Evolutionary conservation across 345 rosid species (phyloP), one percentile per base, ranked within the genome.

Genomic region (Linum lewisii): DNA sequence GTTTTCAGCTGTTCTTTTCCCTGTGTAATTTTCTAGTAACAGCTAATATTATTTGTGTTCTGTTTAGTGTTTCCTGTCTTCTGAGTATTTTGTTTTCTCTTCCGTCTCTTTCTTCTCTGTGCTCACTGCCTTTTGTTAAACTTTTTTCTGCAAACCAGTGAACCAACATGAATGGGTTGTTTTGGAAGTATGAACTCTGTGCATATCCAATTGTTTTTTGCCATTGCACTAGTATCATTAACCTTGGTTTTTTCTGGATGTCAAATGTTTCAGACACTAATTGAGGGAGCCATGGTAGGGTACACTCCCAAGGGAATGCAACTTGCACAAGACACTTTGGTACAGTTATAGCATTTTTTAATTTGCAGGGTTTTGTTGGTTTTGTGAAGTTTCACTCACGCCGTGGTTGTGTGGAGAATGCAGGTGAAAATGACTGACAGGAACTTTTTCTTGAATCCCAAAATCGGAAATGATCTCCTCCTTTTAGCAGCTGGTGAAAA

Each of bases 261-360:
- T 66, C 54, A 60, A 67, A 65, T 63, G 58, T 50, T 73, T 69
- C 76, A 89, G 99, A 80, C 94, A 11, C 79, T 89, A 22, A 62
- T 76, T 54, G 97, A 85, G 51, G 99, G 97, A 71, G 97, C 97
- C 56, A 93, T 93, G 97, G 47, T 72, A 36, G 92, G 87, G 13
- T 69, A 89, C 73, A 82, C 97, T 32, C 76, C 88, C 38, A 78
- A 69, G 66, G 99, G 99, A 67, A 93, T 89, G 96, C 77, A 93
- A 75, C 71, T 93, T 59, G 99, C 97, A 69, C 85, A 87, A 73
- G 88, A 89, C 20, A 73, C 77, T 9, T 70, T 93, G 90, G 97
- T 87, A 85, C 36, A 65, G 14, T 5, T n/a, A n/a, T 58, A 52
- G 22, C 34, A 29, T 63, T 21, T 53, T 19, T 21, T 50, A 57